A percentile compares a stretch with the other conserved stretches of the same genome.
Conservation (phyloP, 768 basidiomycete species). For the Pisolithus sp. region DNA sequence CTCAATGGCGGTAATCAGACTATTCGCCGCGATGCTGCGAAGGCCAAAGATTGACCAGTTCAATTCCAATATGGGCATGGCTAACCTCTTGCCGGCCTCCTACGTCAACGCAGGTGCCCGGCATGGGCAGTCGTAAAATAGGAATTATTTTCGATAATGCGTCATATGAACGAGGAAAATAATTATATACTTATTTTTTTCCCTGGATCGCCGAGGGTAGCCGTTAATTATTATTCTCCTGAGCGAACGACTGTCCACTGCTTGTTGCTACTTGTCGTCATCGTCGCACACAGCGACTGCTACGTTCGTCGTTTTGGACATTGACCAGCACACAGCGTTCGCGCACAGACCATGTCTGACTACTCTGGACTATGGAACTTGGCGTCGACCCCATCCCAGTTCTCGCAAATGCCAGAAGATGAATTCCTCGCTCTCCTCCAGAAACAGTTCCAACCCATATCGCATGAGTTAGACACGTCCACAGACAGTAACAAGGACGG, state of each 20-base stretch:
- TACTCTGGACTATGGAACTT: slow-evolving; percentile 60
- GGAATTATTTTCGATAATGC: too few species aligned
- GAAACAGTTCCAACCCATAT: slow-evolving; percentile 53
- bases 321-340: background rate
- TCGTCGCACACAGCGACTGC: background rate
- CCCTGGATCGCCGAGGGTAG: slow-evolving; percentile 4
- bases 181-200: background rate
- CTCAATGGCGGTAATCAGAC: background rate
- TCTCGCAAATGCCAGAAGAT: slow-evolving; percentile 64
- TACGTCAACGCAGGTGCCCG: background rate
- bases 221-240: slow-evolving; percentile 1
- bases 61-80: background rate
- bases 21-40: background rate
- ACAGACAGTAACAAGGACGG: slow-evolving; percentile 27
- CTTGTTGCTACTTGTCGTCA: background rate
- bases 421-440: slow-evolving; percentile 73
- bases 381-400: slow-evolving; percentile 43
- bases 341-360: slow-evolving; percentile 5
- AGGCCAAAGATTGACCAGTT: background rate
- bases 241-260: background rate
- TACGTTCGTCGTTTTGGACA: background rate
- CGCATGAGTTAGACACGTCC: slow-evolving; percentile 8
- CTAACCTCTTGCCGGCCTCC: background rate
- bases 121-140: background rate
- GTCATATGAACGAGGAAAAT: background rate